Evolutionary conservation across 345 rosid genomes (phyloP).

Genomic region (Camelina laxa): DNA sequence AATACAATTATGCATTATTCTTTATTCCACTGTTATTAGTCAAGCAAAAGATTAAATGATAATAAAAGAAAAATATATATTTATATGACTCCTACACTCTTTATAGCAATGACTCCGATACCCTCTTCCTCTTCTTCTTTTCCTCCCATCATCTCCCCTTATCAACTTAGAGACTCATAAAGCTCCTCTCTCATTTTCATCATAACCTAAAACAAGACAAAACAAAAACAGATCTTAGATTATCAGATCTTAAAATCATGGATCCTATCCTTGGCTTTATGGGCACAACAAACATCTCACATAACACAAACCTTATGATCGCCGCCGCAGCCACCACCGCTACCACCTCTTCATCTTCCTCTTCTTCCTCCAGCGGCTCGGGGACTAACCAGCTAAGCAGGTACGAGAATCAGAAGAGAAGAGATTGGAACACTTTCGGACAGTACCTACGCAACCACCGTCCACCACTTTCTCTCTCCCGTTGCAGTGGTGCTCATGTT

Average conservation of each 20-base stretch:
- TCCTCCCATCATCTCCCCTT: slow-evolving; percentile 36
- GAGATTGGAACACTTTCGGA: slow-evolving; percentile 98
- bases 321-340: slow-evolving; percentile 36
- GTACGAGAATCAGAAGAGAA: slow-evolving; percentile 93
- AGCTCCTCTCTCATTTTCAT: slow-evolving; percentile 29
- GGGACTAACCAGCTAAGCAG: slow-evolving; percentile 70
- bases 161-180: slow-evolving; percentile 34
- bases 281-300: slow-evolving; percentile 34
- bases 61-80: neutral
- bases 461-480: slow-evolving; percentile 82
- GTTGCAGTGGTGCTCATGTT: slow-evolving; percentile 98
- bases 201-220: slow-evolving; percentile 35
- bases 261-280: slow-evolving; percentile 62
- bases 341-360: slow-evolving; percentile 41
- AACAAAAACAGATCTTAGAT: neutral
- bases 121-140: slow-evolving; percentile 14
- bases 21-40: slow-evolving; percentile 38
- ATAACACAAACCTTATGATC: slow-evolving; percentile 43
- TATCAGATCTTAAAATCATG: slow-evolving; percentile 43
- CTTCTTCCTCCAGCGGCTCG: slow-evolving; percentile 51
- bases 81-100: slow-evolving; percentile 25
- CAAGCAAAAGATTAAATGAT: slow-evolving; percentile 29
- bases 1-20: slow-evolving; percentile 31
- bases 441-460: slow-evolving; percentile 93
- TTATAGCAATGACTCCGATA: slow-evolving; percentile 40